These are phyloP conservation scores for Selaginella moellendorffii DNA, from an alignment of 75 land plant species.

Conservation along the genomic window DNA sequence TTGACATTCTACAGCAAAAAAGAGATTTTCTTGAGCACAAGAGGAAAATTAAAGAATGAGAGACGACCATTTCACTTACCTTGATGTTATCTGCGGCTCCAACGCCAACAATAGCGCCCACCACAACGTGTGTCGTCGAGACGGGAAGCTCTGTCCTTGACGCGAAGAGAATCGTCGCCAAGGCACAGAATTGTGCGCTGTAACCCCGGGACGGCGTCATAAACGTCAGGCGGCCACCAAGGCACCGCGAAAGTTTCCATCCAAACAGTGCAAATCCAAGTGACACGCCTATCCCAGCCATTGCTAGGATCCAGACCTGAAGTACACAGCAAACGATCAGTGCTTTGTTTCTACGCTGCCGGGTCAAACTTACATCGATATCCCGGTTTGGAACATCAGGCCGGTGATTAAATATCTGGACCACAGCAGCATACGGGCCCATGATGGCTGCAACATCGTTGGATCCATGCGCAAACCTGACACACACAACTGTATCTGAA, in stretches of 20 bases:
- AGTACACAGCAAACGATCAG: not conserved
- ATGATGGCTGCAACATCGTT: conserved; percentile 13
- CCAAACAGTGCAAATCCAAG: conserved; percentile 20
- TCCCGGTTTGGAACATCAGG: not conserved
- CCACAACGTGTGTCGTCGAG: conserved; percentile 17
- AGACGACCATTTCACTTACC: not conserved
- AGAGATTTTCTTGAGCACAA: conserved; percentile 10
- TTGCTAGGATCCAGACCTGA: conserved; percentile 16
- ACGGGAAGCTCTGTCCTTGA: conserved; percentile 10
- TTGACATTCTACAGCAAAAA: conserved; percentile 21
- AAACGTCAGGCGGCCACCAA: conserved; percentile 15
- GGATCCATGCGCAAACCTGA: conserved; percentile 25
- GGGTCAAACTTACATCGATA: conserved; percentile 5
- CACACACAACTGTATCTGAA: not conserved
- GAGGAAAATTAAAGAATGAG: not conserved
- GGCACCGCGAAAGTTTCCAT: conserved; percentile 19
- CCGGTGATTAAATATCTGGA: conserved; percentile 5
- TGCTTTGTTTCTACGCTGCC: no score
- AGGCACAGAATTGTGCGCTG: conserved; percentile 19
- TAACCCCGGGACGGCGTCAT: conserved; percentile 19
- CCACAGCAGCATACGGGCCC: conserved; percentile 18
- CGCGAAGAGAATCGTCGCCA: conserved; percentile 15
- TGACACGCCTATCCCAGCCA: conserved; percentile 15
- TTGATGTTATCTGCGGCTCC: conserved; percentile 15
- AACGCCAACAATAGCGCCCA: conserved; percentile 22